Evolutionary conservation across 2,329 filamentous ascomycete species (phyloP).

Genomic region (Sporothrix inflata): DNA sequence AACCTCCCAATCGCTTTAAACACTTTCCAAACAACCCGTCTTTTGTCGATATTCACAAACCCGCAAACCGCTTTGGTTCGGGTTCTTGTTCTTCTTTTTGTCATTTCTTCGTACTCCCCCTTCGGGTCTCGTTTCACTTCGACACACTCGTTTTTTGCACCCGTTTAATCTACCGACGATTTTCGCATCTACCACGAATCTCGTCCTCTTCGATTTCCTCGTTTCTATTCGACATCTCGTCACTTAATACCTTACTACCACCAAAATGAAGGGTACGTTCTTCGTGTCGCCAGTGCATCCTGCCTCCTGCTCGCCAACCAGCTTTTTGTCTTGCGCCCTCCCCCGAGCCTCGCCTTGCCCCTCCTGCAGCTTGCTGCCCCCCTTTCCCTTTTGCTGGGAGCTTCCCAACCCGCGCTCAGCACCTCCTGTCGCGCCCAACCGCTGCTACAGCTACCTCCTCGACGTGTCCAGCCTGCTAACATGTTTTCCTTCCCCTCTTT

Average conservation of each 20-base stretch:
- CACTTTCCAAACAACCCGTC: background rate
- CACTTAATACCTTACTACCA: slow-evolving; percentile 25
- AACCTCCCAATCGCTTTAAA: background rate
- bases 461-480: slow-evolving; percentile 1
- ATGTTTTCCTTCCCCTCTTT: slow-evolving; percentile 64
- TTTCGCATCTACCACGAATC: slow-evolving; percentile 18
- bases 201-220: slow-evolving; percentile 25
- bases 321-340: slow-evolving; percentile 4
- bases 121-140: slow-evolving; percentile 34
- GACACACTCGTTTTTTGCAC: slow-evolving; percentile 27
- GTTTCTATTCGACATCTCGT: slow-evolving; percentile 29
- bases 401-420: background rate
- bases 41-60: slow-evolving; percentile 19
- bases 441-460: background rate
- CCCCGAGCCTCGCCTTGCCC: background rate
- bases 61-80: slow-evolving; percentile 13
- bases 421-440: background rate
- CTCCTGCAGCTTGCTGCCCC: slow-evolving; percentile 10
- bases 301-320: slow-evolving; percentile 4
- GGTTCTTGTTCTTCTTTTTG: slow-evolving; percentile 11
- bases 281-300: background rate
- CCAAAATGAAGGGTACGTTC: slow-evolving; percentile 49
- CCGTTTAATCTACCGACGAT: slow-evolving; percentile 16
- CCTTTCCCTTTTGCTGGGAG: background rate
- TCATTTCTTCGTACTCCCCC: slow-evolving; percentile 8